phyloP scores from a whole-genome alignment of 2,329 filamentous ascomycete genomes.

The Penicillium sp. region DNA sequence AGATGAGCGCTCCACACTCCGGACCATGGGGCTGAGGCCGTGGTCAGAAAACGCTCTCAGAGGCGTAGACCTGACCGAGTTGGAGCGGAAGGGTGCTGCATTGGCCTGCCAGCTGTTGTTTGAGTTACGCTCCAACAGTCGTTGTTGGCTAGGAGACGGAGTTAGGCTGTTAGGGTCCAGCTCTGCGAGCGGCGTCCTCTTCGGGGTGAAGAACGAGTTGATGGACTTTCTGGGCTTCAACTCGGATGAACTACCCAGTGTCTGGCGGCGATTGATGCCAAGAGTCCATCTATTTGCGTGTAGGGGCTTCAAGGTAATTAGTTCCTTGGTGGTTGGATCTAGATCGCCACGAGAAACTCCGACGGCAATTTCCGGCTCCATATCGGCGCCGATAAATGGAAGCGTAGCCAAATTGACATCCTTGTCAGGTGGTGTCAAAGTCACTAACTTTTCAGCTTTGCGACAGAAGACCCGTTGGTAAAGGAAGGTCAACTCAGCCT shows the following conservation, averaged over 20 bases:
- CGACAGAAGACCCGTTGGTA: constrained; percentile 96
- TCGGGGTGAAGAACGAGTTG: constrained; percentile 63
- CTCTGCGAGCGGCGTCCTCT: constrained; percentile 63
- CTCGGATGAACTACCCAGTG: constrained; percentile 47
- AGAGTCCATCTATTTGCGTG: constrained; percentile 34
- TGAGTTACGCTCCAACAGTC: constrained; percentile 54
- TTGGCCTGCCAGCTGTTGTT: constrained; percentile 56
- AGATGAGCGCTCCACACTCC: constrained; percentile 40
- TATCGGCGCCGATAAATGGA: constrained; percentile 74
- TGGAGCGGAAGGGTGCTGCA: constrained; percentile 44
- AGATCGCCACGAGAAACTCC: constrained; percentile 78
- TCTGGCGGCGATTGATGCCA: constrained; percentile 40
- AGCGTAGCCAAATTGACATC: constrained; percentile 67
- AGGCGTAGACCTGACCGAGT: constrained; percentile 35
- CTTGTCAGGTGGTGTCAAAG: constrained; percentile 66
- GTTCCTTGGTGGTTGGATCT: constrained; percentile 83
- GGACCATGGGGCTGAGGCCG: constrained; percentile 43
- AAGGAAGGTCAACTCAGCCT: constrained; percentile 88
- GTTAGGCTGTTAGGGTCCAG: constrained; percentile 67
- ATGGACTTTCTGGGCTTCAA: constrained; percentile 62
- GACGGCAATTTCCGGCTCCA: constrained; percentile 67
- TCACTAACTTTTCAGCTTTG: constrained; percentile 65
- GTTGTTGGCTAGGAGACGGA: constrained; percentile 63
- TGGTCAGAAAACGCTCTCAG: constrained; percentile 36
- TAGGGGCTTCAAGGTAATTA: constrained; percentile 45